Conservation (phyloP, 2,329 filamentous ascomycete genomes). For the Talaromyces sp. region DNA sequence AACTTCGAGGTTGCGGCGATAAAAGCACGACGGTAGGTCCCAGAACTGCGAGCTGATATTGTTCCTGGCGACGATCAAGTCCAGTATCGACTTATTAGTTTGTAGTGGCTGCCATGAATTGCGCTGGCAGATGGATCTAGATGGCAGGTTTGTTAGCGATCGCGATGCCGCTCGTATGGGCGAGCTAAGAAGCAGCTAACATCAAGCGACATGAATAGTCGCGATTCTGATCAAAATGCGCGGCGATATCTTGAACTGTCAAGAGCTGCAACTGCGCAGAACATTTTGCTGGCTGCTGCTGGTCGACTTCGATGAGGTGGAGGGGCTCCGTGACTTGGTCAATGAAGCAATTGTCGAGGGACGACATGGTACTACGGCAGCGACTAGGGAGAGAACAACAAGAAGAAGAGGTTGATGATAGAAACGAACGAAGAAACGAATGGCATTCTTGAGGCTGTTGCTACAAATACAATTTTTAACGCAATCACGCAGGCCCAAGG, state of each 20-base stretch:
- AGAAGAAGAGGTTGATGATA: neutral
- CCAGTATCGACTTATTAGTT: constrained; percentile 19
- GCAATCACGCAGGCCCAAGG: neutral
- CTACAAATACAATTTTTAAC: neutral
- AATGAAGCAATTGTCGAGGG: constrained; percentile 6
- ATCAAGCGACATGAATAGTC: constrained; percentile 9
- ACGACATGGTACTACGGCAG: neutral
- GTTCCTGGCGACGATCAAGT: constrained; percentile 15
- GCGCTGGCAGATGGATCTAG: constrained; percentile 22
- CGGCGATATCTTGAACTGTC: neutral
- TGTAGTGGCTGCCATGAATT: constrained; percentile 23
- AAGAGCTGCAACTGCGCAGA: constrained; percentile 11
- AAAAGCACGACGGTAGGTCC: constrained; percentile 21
- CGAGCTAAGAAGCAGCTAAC: neutral
- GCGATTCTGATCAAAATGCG: constrained; percentile 1
- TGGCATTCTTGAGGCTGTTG: neutral
- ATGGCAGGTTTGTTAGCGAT: constrained; percentile 9
- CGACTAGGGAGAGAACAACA: neutral
- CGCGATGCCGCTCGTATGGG: neutral
- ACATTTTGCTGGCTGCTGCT: neutral
- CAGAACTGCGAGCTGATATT: constrained; percentile 15
- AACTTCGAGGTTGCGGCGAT: constrained; percentile 16
- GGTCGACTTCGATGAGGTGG: constrained; percentile 4
- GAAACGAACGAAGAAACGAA: neutral
- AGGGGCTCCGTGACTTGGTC: constrained; percentile 7